A percentile compares a stretch with the other conserved stretches of the same genome.
Evolutionary conservation across 495 filamentous ascomycete genomes (phyloP).

Genomic region (Lasiosphaeria hispida): DNA sequence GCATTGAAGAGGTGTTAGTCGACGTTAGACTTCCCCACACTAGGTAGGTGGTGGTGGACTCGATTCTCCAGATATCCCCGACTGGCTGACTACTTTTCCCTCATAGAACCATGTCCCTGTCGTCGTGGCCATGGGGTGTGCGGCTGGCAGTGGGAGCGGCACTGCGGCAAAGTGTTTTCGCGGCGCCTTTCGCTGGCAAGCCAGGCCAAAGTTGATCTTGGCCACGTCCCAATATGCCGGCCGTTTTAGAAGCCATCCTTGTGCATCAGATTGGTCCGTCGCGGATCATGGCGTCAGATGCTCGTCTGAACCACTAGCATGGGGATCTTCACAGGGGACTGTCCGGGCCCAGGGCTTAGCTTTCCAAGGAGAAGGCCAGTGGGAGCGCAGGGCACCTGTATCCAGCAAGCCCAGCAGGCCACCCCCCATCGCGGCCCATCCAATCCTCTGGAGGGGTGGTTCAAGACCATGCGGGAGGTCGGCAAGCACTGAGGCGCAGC

Average conservation of each 20-base stretch:
- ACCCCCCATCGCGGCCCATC: conserved; percentile 12
- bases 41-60: conserved; percentile 5
- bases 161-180: conserved; percentile 9
- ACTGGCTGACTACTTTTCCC: conserved; percentile 13
- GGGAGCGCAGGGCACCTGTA: neutral
- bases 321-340: conserved; percentile 33
- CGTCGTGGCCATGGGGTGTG: conserved; percentile 13
- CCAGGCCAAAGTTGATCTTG: conserved; percentile 17
- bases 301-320: conserved; percentile 35
- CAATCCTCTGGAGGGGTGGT: conserved; percentile 15
- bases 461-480: conserved; percentile 7
- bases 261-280: conserved; percentile 35
- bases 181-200: conserved; percentile 1
- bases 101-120: conserved; percentile 16
- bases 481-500: conserved; percentile 25
- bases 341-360: conserved; percentile 19
- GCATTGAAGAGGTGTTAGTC: conserved; percentile 35
- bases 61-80: conserved; percentile 24
- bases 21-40: conserved; percentile 30
- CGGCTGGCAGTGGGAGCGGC: conserved; percentile 9
- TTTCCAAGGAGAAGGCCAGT: conserved; percentile 2
- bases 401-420: neutral
- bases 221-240: conserved; percentile 25
- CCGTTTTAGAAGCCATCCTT: conserved; percentile 29
- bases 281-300: conserved; percentile 42